Evolutionary conservation across 208 protist genomes (phyloP).

Genomic region (Crithidia thermophila): DNA sequence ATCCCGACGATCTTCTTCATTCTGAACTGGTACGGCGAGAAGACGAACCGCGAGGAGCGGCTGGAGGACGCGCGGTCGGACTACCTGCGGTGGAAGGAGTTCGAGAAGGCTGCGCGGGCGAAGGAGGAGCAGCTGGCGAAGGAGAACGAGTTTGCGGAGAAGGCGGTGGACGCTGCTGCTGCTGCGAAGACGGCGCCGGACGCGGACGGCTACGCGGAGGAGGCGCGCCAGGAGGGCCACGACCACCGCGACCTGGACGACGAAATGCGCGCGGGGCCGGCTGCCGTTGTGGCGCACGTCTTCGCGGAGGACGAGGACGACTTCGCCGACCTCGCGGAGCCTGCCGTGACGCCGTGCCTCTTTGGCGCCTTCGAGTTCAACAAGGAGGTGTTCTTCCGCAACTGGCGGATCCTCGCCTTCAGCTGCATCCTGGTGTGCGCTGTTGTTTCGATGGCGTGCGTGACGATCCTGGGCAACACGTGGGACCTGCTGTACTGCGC

Average conservation of each 20-base stretch:
- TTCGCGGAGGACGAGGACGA: slow-evolving; percentile 4
- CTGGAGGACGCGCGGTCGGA: slow-evolving; percentile 28
- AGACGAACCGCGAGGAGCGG: slow-evolving; percentile 50
- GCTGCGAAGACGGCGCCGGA: not conserved
- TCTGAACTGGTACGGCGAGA: slow-evolving; percentile 69
- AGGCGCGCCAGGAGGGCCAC: slow-evolving; percentile 3
- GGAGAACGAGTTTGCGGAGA: not conserved
- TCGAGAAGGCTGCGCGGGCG: slow-evolving; percentile 2
- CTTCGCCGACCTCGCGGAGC: not conserved
- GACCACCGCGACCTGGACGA: slow-evolving; percentile 3
- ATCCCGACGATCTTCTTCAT: slow-evolving; percentile 49
- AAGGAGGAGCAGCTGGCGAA: not conserved
- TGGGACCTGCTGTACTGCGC: slow-evolving; percentile 30
- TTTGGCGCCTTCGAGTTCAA: slow-evolving; percentile 28
- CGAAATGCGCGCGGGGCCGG: not conserved
- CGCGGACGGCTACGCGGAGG: not conserved
- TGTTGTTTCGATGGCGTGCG: slow-evolving; percentile 25
- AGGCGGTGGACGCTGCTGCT: not conserved
- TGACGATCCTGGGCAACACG: slow-evolving; percentile 23
- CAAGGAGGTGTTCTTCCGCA: slow-evolving; percentile 21
- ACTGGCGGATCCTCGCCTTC: slow-evolving; percentile 26
- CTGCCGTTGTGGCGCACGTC: slow-evolving; percentile 1
- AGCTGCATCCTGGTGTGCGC: slow-evolving; percentile 25
- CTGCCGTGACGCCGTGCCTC: slow-evolving; percentile 12
- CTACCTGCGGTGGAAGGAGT: slow-evolving; percentile 7